Base-by-base conservation (phyloP, 1,139 yeast genomes). In the Zygosaccharomyces sapae region DNA sequence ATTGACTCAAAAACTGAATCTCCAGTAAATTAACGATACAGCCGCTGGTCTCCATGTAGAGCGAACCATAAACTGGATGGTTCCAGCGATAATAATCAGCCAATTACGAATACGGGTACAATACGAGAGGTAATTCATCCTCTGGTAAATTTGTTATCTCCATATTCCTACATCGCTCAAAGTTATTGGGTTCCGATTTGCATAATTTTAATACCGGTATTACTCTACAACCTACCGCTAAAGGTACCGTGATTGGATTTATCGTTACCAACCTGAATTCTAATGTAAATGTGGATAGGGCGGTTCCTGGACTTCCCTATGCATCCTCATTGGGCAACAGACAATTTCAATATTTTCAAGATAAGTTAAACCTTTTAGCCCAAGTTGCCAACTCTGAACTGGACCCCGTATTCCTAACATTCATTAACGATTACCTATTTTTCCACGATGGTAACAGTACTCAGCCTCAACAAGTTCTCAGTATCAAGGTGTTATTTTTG, bases 121-220 rank as follows among this genome's bases (percentile, higher is more conserved):
- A 67, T 4, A 75, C 81, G 18, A 60, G 61, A 34, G 92, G 92
- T 44, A 49, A 64, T 2, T 79, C 86, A 7, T 61, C 70, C 5
- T 68, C 76, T 16, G 81, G 81, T 3, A 65, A 66, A 6, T 73
- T 85, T 7, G 67, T 83, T 41, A 66, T 84, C 3, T 86, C 79
- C 65, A 86, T 87, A 6, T 72, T 83, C 46, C 89, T 92, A 18
- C 95, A 86, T 65, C 94, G 83, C 51, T 72, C 79, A 42, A 70
- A 68, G 31, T 74, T 86, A 1, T 70, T 85, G 52, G 62, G 73
- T 25, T 49, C 69, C 1, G 61, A 64, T 2, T 70, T 74, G 46
- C 46, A 67, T 4, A 54, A 62, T 2, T 58, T 69, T 2, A 64
- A 70, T 33, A 79, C 87, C 20, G 78, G 77, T 24, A 70, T 81